Evolutionary conservation across 805 yeast genomes (phyloP), one percentile per base, ranked within the genome.

Genomic region (Wickerhamiella qilinensis): DNA sequence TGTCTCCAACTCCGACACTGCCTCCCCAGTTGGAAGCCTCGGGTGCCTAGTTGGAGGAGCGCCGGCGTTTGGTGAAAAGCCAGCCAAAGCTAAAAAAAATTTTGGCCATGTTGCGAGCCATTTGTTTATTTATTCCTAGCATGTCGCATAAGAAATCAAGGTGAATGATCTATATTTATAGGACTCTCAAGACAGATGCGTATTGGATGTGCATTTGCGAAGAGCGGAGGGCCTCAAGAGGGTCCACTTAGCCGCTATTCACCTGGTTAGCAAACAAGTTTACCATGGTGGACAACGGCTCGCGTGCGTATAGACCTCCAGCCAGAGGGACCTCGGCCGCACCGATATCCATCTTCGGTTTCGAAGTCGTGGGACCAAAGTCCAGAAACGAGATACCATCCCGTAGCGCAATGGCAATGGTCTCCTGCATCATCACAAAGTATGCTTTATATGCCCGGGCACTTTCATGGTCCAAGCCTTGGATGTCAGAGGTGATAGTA

Each of bases 391-490:
- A 45, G 20, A 56, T 50, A 8, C 60, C 59, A 39, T 59, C 64
- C 33, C 48, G 49, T 37, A 64, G 43, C 0, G 67, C 69, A 15
- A 63, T 61, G 18, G 51, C 49, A 20, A 64, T 62, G n/a, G 63
- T 63, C 32, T 60, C 57, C 47, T 64, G 67, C 68, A 64, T 64
- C 68, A 64, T 64, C 17, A 63, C 69, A 48, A 64, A 64, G 42
- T 64, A 64, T 3, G 67, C 67, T 42, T 61, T 63, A 43, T 58
- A 59, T 33, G 58, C 49, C 22, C 63, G 55, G 11, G 61, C 61
- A 18, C 41, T 43, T 16, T 62, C 67, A 36, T 62, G 64, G 37
- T 64, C 60, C 17, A 64, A 49, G 4, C 69, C 69, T 45, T 64
- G 69, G 11, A 64, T 50, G 43, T 64, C 69, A 5, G 66, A 59